Evolutionary conservation across 2,329 filamentous ascomycete genomes (phyloP).

Genomic region (Fusarium metavorans): DNA sequence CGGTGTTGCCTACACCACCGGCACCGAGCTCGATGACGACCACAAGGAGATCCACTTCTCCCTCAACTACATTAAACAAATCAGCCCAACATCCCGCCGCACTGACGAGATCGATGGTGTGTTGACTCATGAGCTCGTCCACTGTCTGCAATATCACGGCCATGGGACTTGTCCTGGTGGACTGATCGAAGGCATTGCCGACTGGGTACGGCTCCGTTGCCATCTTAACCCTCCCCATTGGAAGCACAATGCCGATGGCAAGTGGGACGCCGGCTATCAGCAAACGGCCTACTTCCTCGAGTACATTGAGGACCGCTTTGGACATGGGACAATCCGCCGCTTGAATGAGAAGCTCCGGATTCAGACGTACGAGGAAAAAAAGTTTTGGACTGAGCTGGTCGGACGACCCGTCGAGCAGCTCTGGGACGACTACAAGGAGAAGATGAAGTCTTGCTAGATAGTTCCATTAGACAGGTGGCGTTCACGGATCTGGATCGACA

Average conservation of each 20-base stretch:
- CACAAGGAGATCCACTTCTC: conserved; percentile 96
- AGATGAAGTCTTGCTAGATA: conserved; percentile 29
- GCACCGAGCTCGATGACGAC: conserved; percentile 80
- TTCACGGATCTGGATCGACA: not conserved
- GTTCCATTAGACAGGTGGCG: conserved; percentile 2
- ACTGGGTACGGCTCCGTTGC: conserved; percentile 87
- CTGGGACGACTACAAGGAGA: conserved; percentile 77
- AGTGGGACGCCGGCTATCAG: conserved; percentile 94
- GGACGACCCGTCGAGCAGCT: conserved; percentile 74
- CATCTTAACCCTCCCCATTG: conserved; percentile 85
- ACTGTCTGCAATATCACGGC: conserved; percentile 89
- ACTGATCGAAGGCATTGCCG: conserved; percentile 89
- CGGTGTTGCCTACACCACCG: conserved; percentile 91
- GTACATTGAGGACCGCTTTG: conserved; percentile 79
- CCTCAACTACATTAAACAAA: conserved; percentile 75
- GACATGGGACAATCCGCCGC: conserved; percentile 67
- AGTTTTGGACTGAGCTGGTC: conserved; percentile 77
- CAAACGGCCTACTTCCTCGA: conserved; percentile 92
- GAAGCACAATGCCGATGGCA: conserved; percentile 68
- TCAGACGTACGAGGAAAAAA: conserved; percentile 72
- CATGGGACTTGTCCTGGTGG: conserved; percentile 74
- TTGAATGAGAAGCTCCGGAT: conserved; percentile 76
- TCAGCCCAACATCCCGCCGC: conserved; percentile 56
- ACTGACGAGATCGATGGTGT: conserved; percentile 81
- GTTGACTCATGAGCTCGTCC: conserved; percentile 91